phyloP scores from a whole-genome alignment of 2,329 filamentous ascomycete genomes.

The Alternaria arbusti region DNA sequence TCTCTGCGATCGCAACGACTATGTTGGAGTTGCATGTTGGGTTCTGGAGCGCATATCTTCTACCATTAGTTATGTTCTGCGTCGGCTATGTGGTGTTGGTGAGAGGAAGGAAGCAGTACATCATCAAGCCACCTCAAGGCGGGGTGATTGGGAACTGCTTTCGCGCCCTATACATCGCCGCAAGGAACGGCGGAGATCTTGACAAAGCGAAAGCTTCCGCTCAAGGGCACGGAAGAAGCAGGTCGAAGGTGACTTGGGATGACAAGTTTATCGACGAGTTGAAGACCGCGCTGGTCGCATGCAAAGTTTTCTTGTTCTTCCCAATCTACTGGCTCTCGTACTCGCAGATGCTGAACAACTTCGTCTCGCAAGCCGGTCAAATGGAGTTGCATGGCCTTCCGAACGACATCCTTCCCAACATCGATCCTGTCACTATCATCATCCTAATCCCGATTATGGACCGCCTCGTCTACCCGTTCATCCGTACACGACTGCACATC shows the following conservation, averaged over 20 bases:
- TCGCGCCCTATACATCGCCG: slow-evolving; percentile 64
- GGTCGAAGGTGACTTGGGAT: slow-evolving; percentile 62
- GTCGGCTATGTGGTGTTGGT: slow-evolving; percentile 63
- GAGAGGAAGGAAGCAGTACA: slow-evolving; percentile 41
- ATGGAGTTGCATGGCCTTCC: slow-evolving; percentile 56
- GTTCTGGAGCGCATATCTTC: slow-evolving; percentile 72
- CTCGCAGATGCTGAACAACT: slow-evolving; percentile 57
- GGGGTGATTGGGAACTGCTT: slow-evolving; percentile 56
- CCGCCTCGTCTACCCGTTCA: slow-evolving; percentile 53
- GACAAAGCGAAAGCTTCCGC: slow-evolving; percentile 69
- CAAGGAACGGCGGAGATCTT: slow-evolving; percentile 59
- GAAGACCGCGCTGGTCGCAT: slow-evolving; percentile 69
- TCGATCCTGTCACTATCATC: slow-evolving; percentile 56
- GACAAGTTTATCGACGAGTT: slow-evolving; percentile 76
- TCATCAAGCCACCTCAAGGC: slow-evolving; percentile 47
- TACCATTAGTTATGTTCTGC: slow-evolving; percentile 70
- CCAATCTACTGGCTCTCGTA: slow-evolving; percentile 56
- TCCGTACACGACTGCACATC: slow-evolving; percentile 50
- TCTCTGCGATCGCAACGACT: slow-evolving; percentile 72
- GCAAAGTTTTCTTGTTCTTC: slow-evolving; percentile 68
- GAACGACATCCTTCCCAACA: slow-evolving; percentile 58
- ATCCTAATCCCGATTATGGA: slow-evolving; percentile 56
- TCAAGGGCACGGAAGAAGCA: slow-evolving; percentile 50
- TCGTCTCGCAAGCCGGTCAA: slow-evolving; percentile 56
- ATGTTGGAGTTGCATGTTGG: slow-evolving; percentile 73